These are phyloP conservation scores for Quercus aquifolioides DNA, from an alignment of 306 rosid genomes.

Conservation along the genomic window DNA sequence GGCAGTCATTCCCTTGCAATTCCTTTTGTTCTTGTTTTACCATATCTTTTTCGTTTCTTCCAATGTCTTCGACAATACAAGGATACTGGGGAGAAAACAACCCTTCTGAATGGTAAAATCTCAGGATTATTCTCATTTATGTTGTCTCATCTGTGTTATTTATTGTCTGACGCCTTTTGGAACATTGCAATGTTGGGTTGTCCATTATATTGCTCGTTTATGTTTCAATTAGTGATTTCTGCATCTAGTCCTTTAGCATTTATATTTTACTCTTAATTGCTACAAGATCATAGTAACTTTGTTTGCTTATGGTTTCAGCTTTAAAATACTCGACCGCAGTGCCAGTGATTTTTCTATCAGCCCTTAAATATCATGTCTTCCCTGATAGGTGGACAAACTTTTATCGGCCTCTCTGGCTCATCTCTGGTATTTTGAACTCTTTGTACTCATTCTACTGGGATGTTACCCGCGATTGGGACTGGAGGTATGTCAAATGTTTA, in stretches of 20 bases:
- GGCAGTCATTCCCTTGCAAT: slow-evolving; percentile 96
- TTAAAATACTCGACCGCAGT: slow-evolving; percentile 92
- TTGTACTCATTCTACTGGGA: slow-evolving; percentile 99
- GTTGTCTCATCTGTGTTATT: background rate
- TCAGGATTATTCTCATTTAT: slow-evolving; percentile 1
- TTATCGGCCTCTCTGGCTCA: slow-evolving; percentile 97
- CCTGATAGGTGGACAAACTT: slow-evolving; percentile 80
- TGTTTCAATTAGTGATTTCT: background rate
- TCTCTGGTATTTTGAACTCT: slow-evolving; percentile 83
- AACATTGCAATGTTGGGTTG: slow-evolving; percentile 3
- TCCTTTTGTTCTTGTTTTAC: slow-evolving; percentile 90
- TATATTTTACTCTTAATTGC: background rate
- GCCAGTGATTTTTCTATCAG: slow-evolving; percentile 91
- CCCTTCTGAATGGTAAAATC: slow-evolving; percentile 80
- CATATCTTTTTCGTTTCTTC: slow-evolving; percentile 90
- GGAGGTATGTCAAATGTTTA: slow-evolving; percentile 56
- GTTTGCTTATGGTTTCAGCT: slow-evolving; percentile 70
- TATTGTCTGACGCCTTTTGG: background rate
- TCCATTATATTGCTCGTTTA: background rate
- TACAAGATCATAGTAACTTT: slow-evolving; percentile 21
- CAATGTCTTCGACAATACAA: slow-evolving; percentile 97
- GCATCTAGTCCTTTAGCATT: no score
- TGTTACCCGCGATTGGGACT: slow-evolving; percentile 96
- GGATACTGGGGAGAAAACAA: slow-evolving; percentile 81
- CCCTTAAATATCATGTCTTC: slow-evolving; percentile 88